Conservation (phyloP, 495 filamentous ascomycete species). For the Daldinia loculata region DNA sequence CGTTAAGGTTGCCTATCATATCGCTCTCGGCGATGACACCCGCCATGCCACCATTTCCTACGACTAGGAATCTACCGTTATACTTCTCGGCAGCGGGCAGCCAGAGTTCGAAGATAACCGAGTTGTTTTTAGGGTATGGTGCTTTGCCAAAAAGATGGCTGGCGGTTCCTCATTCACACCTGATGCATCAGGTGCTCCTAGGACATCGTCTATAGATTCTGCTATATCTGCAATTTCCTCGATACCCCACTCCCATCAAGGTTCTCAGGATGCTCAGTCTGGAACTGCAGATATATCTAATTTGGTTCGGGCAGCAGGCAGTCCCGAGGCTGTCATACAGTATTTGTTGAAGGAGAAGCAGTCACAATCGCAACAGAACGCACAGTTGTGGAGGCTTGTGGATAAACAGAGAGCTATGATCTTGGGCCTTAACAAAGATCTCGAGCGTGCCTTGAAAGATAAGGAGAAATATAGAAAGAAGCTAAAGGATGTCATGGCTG, state of each 20-base stretch:
- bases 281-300: slow-evolving; percentile 71
- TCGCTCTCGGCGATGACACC: slow-evolving; percentile 45
- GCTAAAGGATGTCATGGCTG: slow-evolving; percentile 73
- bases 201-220: slow-evolving; percentile 95
- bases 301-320: slow-evolving; percentile 83
- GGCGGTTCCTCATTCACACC: slow-evolving; percentile 32
- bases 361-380: slow-evolving; percentile 84
- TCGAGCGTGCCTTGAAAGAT: slow-evolving; percentile 90
- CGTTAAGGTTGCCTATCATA: slow-evolving; percentile 48
- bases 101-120: slow-evolving; percentile 43
- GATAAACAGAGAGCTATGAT: slow-evolving; percentile 97
- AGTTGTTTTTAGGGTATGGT: slow-evolving; percentile 26
- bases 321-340: slow-evolving; percentile 86
- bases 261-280: slow-evolving; percentile 63
- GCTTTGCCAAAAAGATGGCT: slow-evolving; percentile 40
- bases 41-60: slow-evolving; percentile 53
- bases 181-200: slow-evolving; percentile 55
- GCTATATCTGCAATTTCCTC: slow-evolving; percentile 87
- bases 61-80: slow-evolving; percentile 47
- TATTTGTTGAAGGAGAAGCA: slow-evolving; percentile 92
- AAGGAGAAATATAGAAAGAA: slow-evolving; percentile 95
- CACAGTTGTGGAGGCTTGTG: slow-evolving; percentile 92
- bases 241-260: slow-evolving; percentile 68
- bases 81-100: slow-evolving; percentile 40
- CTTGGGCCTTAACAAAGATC: slow-evolving; percentile 90